Base-by-base conservation (phyloP, 1,284 basidiomycete genomes). In the Rhizoctonia solani region DNA sequence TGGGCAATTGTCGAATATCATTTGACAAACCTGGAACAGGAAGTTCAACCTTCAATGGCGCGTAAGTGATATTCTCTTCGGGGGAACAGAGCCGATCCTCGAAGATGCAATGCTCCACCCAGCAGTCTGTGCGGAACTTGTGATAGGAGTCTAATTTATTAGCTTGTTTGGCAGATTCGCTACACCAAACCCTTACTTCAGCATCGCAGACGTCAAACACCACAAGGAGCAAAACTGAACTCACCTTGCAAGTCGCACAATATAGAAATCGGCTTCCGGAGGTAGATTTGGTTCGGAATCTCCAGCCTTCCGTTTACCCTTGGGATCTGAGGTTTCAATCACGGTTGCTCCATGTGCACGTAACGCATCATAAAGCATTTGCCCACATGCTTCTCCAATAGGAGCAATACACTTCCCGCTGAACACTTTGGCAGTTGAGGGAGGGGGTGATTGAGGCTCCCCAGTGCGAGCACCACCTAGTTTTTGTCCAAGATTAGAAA, bases 111-210 rank as follows among this genome's bases (percentile, higher is more conserved):
- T 83, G 82, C 75, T 92, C 90, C 0, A 92, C 78, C 90, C 90
- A 92, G 72, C 89, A 92, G 74, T 92, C 90, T 0, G 90, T 92
- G 44, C 90, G 81, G 73, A 86, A 89, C 72, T 86, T 87, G 0
- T 70, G 66, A 44, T 81, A 81, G 69, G 79, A 72, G 0, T 52
- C 30, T 13, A 78, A 76, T 56, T 85, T 82, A 3, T 75, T 72
- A 72, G 88, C 87, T 23, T 81, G 79, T 3, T 75, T 77, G 71
- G 81, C 88, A 9, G 89, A 71, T 68, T 83, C 83, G 71, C 86
- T 87, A 37, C 11, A 30, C 32, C 19, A 5, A 65, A 46, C 53
- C 27, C n/a, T 23, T 23, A 41, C 44, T 52, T 39, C 8, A 47
- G 21, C 19, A 42, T 34, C 32, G 4, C 23, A 29, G 25, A 41